These are phyloP conservation scores for Ramichloridium luteum DNA, from an alignment of 2,329 filamentous ascomycete genomes.

Conservation along the genomic window DNA sequence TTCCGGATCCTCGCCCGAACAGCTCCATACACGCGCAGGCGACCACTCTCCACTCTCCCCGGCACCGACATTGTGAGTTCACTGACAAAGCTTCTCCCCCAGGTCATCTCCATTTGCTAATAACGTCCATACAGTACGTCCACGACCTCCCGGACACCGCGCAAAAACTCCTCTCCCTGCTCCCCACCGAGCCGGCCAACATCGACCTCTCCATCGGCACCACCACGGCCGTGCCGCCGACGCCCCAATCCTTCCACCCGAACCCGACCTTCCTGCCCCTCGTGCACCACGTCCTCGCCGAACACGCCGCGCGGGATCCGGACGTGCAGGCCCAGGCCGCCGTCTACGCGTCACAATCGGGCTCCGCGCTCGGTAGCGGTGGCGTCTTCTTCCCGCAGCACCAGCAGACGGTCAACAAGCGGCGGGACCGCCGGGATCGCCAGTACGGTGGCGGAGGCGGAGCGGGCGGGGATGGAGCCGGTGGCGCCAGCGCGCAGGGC, in stretches of 20 bases:
- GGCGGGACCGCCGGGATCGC: slow-evolving; percentile 11
- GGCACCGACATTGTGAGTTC: not conserved
- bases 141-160: slow-evolving; percentile 32
- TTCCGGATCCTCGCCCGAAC: too few species aligned
- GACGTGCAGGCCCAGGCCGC: slow-evolving; percentile 46
- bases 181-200: slow-evolving; percentile 43
- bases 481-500: slow-evolving; percentile 47
- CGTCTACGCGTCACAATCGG: slow-evolving; percentile 47
- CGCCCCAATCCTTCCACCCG: slow-evolving; percentile 42
- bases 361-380: slow-evolving; percentile 41
- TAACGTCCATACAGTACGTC: slow-evolving; percentile 28
- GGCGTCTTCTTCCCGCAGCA: slow-evolving; percentile 35
- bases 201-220: slow-evolving; percentile 43
- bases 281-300: slow-evolving; percentile 43
- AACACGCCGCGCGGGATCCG: slow-evolving; percentile 44
- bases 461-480: slow-evolving; percentile 36
- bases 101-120: slow-evolving; percentile 2
- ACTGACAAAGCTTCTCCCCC: not conserved
- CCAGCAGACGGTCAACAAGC: slow-evolving; percentile 11
- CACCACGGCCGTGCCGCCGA: slow-evolving; percentile 43
- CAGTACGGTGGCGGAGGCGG: slow-evolving; percentile 28
- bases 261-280: slow-evolving; percentile 46
- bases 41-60: not conserved
- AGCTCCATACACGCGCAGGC: too few species aligned
- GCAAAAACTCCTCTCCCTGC: slow-evolving; percentile 42